These are phyloP conservation scores for Bauhinia variegata DNA, from an alignment of 306 rosid species.

Conservation along the genomic window DNA sequence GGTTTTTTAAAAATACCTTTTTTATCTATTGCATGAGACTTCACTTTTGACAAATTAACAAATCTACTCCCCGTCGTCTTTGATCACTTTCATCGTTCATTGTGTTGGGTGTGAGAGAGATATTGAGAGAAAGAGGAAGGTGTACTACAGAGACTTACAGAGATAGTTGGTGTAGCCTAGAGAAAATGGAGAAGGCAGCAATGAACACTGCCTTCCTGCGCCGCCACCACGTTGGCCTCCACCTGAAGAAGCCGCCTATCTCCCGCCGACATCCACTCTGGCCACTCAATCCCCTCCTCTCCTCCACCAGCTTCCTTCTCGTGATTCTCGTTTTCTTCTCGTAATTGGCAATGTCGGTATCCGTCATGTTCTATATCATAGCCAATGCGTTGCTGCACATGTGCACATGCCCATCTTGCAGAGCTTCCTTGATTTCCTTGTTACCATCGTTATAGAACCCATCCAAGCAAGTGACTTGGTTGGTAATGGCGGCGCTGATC, in stretches of 20 bases:
- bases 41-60: too few relatives aligned
- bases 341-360: slow-evolving; percentile 51
- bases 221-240: slow-evolving; percentile 62
- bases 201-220: slow-evolving; percentile 76
- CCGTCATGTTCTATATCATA: slow-evolving; percentile 69
- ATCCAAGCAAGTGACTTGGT: slow-evolving; percentile 74
- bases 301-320: slow-evolving; percentile 34
- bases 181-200: too few relatives aligned
- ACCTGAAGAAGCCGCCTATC: slow-evolving; percentile 65
- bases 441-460: slow-evolving; percentile 65
- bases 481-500: slow-evolving; percentile 71
- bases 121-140: too few relatives aligned
- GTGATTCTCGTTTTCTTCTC: slow-evolving; percentile 1
- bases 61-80: too few relatives aligned
- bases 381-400: slow-evolving; percentile 78
- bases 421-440: slow-evolving; percentile 33
- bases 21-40: too few relatives aligned
- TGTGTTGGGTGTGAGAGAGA: too few relatives aligned
- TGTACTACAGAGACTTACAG: too few relatives aligned
- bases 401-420: slow-evolving; percentile 42
- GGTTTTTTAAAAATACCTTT: too few relatives aligned
- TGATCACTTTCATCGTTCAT: too few relatives aligned
- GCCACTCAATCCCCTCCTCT: slow-evolving; percentile 48
- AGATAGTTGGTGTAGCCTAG: too few relatives aligned
- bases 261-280: slow-evolving; percentile 62